Conservation (phyloP, 2,329 filamentous ascomycete genomes). For the Stemphylium vesicarium region DNA sequence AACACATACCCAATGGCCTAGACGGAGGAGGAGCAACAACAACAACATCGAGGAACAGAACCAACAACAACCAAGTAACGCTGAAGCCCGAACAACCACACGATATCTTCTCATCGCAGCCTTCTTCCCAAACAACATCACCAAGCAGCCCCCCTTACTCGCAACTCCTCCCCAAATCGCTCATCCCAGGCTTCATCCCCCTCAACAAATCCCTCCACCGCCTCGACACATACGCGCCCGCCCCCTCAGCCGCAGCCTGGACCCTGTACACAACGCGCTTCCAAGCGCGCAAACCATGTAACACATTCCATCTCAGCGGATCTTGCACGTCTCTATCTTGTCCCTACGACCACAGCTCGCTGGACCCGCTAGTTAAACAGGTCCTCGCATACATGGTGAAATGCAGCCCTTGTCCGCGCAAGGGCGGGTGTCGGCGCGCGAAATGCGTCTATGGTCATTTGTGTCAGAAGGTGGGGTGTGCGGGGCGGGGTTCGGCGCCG, state of each 20-base stretch:
- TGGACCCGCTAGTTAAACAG: slow-evolving; percentile 49
- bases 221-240: slow-evolving; percentile 53
- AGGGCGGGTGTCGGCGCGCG: slow-evolving; percentile 50
- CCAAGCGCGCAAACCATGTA: slow-evolving; percentile 55
- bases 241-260: slow-evolving; percentile 48
- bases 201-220: slow-evolving; percentile 57
- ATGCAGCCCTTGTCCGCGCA: slow-evolving; percentile 51
- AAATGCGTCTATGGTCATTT: slow-evolving; percentile 58
- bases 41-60: too few species aligned
- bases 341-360: slow-evolving; percentile 55
- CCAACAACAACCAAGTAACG: background rate
- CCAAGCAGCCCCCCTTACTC: slow-evolving; percentile 20
- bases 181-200: slow-evolving; percentile 46
- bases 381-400: slow-evolving; percentile 56
- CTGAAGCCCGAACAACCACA: too few species aligned
- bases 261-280: slow-evolving; percentile 47
- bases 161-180: slow-evolving; percentile 26
- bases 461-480: slow-evolving; percentile 47
- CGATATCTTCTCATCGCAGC: background rate
- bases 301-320: slow-evolving; percentile 55
- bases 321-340: slow-evolving; percentile 47
- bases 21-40: background rate
- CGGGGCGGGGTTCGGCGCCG: slow-evolving; percentile 10
- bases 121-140: background rate
- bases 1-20: slow-evolving; percentile 16